These are phyloP conservation scores for Trametopsis cervina DNA, from an alignment of 768 basidiomycete species.

Conservation along the genomic window DNA sequence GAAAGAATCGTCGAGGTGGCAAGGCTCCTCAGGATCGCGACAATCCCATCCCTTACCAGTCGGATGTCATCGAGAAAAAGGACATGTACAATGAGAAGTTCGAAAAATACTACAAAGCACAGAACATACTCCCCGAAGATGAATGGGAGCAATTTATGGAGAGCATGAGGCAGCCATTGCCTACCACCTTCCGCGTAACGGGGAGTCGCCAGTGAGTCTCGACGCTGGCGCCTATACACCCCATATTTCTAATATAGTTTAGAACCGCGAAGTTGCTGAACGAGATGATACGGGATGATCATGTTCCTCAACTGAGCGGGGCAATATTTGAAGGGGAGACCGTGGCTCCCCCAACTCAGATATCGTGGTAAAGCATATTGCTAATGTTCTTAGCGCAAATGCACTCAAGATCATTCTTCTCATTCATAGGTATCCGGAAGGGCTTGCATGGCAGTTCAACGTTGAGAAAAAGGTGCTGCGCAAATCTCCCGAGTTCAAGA, in stretches of 20 bases:
- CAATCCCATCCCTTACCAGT: conserved; percentile 32
- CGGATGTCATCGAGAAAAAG: conserved; percentile 46
- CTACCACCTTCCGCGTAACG: conserved; percentile 91
- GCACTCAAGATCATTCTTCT: too few species aligned
- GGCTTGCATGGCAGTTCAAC: conserved; percentile 95
- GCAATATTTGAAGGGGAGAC: conserved; percentile 70
- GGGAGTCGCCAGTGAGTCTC: conserved; percentile 68
- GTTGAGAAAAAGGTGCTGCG: conserved; percentile 84
- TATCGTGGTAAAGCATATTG: conserved; percentile 79
- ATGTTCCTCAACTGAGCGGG: conserved; percentile 70
- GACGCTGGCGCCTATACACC: conserved; percentile 15
- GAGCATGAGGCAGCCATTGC: conserved; percentile 62
- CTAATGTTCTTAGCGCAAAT: too few species aligned
- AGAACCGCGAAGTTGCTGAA: conserved; percentile 74
- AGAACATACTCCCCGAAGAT: conserved; percentile 64
- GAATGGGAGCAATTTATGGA: conserved; percentile 78
- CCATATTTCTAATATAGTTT: conserved; percentile 8
- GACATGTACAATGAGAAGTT: conserved; percentile 72
- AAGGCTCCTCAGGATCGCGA: background rate
- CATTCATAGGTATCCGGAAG: conserved; percentile 76
- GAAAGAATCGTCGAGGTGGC: conserved; percentile 7
- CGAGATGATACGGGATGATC: conserved; percentile 63
- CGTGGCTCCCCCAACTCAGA: conserved; percentile 73
- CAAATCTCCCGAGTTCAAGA: conserved; percentile 84
- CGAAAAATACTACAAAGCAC: conserved; percentile 63